These are phyloP conservation scores for Lepiota venenata DNA, from an alignment of 768 basidiomycete genomes.

Conservation along the genomic window DNA sequence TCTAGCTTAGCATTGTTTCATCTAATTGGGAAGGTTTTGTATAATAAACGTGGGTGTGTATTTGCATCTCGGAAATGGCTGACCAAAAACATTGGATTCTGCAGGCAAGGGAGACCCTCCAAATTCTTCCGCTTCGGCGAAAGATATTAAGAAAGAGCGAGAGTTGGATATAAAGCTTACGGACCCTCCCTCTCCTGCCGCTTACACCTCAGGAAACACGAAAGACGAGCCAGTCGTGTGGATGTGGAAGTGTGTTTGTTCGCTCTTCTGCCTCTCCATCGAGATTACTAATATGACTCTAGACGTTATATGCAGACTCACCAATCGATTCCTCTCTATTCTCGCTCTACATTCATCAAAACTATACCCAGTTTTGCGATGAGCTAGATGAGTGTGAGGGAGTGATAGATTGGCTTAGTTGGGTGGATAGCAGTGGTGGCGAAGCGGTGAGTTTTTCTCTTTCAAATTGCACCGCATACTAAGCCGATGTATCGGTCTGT, in stretches of 20 bases:
- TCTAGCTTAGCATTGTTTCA: constrained; percentile 89
- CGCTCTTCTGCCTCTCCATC: neutral
- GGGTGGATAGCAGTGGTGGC: constrained; percentile 66
- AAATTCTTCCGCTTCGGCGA: constrained; percentile 48
- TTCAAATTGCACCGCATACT: neutral
- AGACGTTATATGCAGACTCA: constrained; percentile 78
- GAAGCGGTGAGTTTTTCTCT: constrained; percentile 45
- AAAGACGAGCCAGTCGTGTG: constrained; percentile 68
- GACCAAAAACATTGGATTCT: constrained; percentile 6
- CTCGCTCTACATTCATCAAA: constrained; percentile 91
- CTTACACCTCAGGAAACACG: constrained; percentile 53
- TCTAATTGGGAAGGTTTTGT: constrained; percentile 87
- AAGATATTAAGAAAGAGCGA: constrained; percentile 60
- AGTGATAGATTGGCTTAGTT: constrained; percentile 73
- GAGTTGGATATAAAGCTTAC: constrained; percentile 51
- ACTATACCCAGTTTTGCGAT: constrained; percentile 82
- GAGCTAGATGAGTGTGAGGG: constrained; percentile 72
- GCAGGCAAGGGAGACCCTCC: constrained; percentile 76
- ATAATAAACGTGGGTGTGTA: constrained; percentile 82
- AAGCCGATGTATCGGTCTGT: no score
- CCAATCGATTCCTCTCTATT: constrained; percentile 91
- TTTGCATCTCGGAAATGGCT: neutral
- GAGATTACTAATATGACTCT: neutral
- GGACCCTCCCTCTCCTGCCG: constrained; percentile 57
- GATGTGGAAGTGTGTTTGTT: constrained; percentile 61